Evolutionary conservation across 139 green algal species (phyloP).

Genomic region (Chlorella sp.): DNA sequence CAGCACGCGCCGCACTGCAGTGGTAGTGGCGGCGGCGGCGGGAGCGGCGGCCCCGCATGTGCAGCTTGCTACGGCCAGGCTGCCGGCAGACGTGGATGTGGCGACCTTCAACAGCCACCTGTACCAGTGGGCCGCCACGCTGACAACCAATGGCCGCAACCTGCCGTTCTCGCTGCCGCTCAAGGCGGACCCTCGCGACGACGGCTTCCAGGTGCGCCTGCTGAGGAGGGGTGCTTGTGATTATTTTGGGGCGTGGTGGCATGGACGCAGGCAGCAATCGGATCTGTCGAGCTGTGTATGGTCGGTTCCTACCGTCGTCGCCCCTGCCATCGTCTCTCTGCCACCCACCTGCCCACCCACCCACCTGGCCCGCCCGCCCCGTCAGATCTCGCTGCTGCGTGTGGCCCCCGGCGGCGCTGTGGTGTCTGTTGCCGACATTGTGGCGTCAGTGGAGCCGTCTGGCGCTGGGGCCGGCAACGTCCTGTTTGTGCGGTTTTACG

Average conservation of each 20-base stretch:
- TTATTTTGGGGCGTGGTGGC: no score
- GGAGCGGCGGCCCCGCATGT: background rate
- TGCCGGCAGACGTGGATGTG: background rate
- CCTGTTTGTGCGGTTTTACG: constrained; percentile 16
- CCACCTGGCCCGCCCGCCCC: background rate
- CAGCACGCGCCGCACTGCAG: background rate
- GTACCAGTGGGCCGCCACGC: constrained; percentile 16
- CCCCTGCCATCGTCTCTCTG: background rate
- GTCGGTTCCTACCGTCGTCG: background rate
- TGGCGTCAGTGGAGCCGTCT: background rate
- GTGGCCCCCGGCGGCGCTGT: background rate
- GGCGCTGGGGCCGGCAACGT: constrained; percentile 1
- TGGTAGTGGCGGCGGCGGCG: background rate
- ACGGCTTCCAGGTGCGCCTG: constrained; percentile 13
- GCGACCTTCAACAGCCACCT: background rate
- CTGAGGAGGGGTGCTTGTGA: background rate
- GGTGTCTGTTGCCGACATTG: constrained; percentile 10
- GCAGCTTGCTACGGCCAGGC: constrained; percentile 12
- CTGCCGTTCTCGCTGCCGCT: constrained; percentile 20
- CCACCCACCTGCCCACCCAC: background rate
- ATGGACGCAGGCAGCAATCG: background rate
- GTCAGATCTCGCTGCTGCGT: constrained; percentile 30
- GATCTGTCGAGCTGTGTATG: background rate
- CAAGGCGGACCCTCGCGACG: background rate
- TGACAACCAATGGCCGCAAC: constrained; percentile 18